Percentiles rank a stretch among this genome's conserved stretches.
Conservation (phyloP, 345 rosid species). For the Pseudoturritis turrita region DNA sequence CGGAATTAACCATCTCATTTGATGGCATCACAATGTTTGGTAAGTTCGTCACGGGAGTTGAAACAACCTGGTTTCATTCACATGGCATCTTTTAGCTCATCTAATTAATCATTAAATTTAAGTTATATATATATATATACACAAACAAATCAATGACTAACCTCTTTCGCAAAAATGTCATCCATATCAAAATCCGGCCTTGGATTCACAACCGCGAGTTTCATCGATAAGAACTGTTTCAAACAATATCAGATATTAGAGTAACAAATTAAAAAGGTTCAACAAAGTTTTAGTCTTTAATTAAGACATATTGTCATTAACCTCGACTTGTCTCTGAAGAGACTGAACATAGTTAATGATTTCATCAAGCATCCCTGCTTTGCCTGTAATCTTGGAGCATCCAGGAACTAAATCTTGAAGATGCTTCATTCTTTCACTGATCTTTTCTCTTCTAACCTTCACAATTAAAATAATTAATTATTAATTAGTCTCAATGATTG, state of each 20-base stretch:
- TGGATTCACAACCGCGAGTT: constrained; percentile 89
- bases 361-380: constrained; percentile 99
- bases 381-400: constrained; percentile 94
- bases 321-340: constrained; percentile 96
- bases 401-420: constrained; percentile 98
- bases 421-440: constrained; percentile 93
- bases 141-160: constrained; percentile 32
- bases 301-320: no score
- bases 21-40: constrained; percentile 41
- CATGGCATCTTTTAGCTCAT: neutral
- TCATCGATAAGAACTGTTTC: constrained; percentile 89
- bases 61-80: constrained; percentile 17
- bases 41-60: constrained; percentile 17
- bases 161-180: constrained; percentile 78
- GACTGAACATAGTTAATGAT: constrained; percentile 97
- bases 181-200: constrained; percentile 65
- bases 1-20: constrained; percentile 17
- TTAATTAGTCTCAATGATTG: neutral
- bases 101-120: neutral
- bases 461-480: neutral
- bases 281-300: neutral
- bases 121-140: neutral
- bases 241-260: constrained; percentile 25
- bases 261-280: neutral
- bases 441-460: constrained; percentile 95